Conservation (phyloP, 495 filamentous ascomycete genomes). For the Echria macrotheca region DNA sequence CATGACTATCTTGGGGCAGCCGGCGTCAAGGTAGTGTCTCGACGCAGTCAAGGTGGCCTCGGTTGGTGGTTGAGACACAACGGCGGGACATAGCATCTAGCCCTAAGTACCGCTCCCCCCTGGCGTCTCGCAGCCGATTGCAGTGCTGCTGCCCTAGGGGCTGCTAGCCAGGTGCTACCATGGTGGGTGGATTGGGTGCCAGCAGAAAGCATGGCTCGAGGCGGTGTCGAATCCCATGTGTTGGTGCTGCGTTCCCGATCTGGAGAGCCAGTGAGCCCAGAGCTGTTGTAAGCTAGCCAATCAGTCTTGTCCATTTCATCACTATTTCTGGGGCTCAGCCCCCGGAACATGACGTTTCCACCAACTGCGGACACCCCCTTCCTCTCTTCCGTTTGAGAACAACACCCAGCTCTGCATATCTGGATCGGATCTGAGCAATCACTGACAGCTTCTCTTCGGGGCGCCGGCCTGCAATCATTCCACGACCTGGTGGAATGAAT, state of each 20-base stretch:
- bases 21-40: background rate
- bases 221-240: background rate
- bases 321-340: constrained; percentile 2
- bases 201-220: background rate
- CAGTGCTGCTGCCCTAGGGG: background rate
- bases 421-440: too few species aligned
- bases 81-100: background rate
- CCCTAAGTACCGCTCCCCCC: background rate
- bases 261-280: background rate
- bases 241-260: background rate
- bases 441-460: too few species aligned
- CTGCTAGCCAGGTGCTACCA: too few species aligned
- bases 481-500: too few species aligned
- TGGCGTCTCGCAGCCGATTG: background rate
- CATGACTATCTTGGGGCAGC: background rate
- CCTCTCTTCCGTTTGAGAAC: too few species aligned
- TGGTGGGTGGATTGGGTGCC: too few species aligned
- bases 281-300: background rate
- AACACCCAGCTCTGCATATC: too few species aligned
- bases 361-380: too few species aligned
- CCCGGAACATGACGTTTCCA: too few species aligned
- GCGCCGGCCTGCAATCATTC: too few species aligned
- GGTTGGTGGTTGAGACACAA: background rate
- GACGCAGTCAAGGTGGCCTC: background rate
- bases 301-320: background rate